phyloP scores from a whole-genome alignment of 2,329 filamentous ascomycete genomes.

The Neofusicoccum kwambonambiense region DNA sequence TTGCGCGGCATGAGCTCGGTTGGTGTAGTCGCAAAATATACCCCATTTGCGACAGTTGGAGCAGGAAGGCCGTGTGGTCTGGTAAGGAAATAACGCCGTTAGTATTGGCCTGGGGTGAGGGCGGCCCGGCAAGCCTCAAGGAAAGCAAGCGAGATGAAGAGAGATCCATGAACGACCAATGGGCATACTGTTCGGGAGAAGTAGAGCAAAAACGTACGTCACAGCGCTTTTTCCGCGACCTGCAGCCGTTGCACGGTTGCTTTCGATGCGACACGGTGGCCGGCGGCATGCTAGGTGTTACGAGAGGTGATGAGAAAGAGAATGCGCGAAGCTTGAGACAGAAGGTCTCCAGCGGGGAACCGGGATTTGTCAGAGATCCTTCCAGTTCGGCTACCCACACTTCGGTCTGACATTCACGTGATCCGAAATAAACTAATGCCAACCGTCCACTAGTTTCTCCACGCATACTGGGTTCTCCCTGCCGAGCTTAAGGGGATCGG shows the following conservation, averaged over 20 bases:
- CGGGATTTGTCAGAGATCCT: constrained; percentile 1
- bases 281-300: constrained; percentile 22
- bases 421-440: not conserved
- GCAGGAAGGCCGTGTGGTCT: not conserved
- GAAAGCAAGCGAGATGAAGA: not conserved
- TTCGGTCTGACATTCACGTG: not conserved
- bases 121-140: not conserved
- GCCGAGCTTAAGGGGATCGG: no score
- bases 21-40: not conserved
- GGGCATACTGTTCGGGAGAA: not conserved
- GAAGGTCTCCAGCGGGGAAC: not conserved
- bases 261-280: constrained; percentile 30
- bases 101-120: not conserved
- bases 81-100: not conserved
- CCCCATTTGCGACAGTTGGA: constrained; percentile 5
- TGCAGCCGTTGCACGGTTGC: constrained; percentile 32
- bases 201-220: constrained; percentile 23
- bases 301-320: not conserved
- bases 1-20: not conserved
- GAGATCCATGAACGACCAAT: not conserved
- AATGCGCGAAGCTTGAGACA: not conserved
- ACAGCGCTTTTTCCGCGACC: constrained; percentile 36
- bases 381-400: not conserved
- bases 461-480: not conserved
- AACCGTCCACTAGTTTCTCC: not conserved